Evolutionary conservation across 306 rosid species (phyloP).

Genomic region (Trichosanthes truncata): DNA sequence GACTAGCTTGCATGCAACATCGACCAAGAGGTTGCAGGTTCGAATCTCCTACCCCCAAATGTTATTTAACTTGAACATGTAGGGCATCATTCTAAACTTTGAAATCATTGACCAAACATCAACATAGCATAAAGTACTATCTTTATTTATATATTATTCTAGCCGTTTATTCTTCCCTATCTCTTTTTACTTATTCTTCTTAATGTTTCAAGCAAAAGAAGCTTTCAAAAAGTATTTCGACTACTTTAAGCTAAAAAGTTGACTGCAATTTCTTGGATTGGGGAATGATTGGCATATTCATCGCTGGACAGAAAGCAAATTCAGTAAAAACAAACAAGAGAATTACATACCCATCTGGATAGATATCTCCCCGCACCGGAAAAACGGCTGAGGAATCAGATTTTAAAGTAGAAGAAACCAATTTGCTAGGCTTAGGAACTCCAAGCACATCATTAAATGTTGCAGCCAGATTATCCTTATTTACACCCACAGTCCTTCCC

Average conservation of each 20-base stretch:
- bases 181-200: background rate
- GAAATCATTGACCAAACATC: background rate
- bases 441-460: constrained; percentile 5
- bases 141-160: background rate
- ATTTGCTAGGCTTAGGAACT: constrained; percentile 8
- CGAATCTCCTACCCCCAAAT: too few relatives aligned
- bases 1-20: too few relatives aligned
- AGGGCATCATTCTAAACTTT: background rate
- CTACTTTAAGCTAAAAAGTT: background rate
- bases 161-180: background rate
- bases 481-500: constrained; percentile 34
- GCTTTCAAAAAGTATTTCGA: background rate
- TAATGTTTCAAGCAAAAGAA: background rate
- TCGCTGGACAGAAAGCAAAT: background rate
- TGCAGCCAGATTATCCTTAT: constrained; percentile 19
- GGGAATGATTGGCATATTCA: background rate
- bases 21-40: too few relatives aligned
- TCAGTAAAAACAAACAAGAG: background rate
- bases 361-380: constrained; percentile 58
- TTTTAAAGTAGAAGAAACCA: constrained; percentile 22
- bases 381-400: constrained; percentile 44
- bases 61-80: too few relatives aligned
- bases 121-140: background rate
- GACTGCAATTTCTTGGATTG: background rate
- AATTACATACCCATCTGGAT: constrained; percentile 63